Conservation (phyloP, 805 yeast species). For the Maudiozyma serrabonitensis region DNA sequence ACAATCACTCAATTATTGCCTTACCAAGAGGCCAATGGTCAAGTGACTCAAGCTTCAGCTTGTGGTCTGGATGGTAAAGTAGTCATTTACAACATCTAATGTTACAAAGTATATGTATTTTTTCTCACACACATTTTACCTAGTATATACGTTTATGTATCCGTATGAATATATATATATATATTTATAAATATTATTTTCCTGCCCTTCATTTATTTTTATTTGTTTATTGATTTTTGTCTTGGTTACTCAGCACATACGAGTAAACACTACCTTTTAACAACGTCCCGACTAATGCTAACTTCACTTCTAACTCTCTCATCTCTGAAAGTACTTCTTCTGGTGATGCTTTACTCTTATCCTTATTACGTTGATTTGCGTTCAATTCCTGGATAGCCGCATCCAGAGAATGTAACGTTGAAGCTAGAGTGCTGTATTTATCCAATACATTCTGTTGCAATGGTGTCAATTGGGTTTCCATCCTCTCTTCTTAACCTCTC, state of each 20-base stretch:
- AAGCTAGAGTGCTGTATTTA: conserved; percentile 22
- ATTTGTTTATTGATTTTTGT: not conserved
- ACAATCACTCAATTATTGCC: conserved; percentile 63
- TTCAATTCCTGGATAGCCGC: conserved; percentile 19
- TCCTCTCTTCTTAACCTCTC: not conserved
- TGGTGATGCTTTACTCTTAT: conserved; percentile 10
- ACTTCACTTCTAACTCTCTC: conserved; percentile 51
- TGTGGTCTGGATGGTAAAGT: conserved; percentile 89
- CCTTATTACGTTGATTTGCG: conserved; percentile 3
- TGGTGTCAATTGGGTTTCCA: conserved; percentile 20
- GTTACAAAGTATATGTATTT: not conserved
- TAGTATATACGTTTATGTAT: not conserved
- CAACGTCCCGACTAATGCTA: conserved; percentile 54
- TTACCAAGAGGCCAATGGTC: conserved; percentile 38
- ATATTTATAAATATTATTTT: too few relatives aligned
- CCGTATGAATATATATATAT: not conserved
- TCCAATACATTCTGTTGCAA: conserved; percentile 25
- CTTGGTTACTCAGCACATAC: conserved; percentile 28
- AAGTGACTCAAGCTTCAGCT: conserved; percentile 52
- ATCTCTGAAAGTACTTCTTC: conserved; percentile 39
- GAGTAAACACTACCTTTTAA: conserved; percentile 66
- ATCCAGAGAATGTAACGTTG: conserved; percentile 22
- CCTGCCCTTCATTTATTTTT: not conserved
- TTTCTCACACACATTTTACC: too few relatives aligned
- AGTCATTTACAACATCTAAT: conserved; percentile 57